Base-by-base conservation (phyloP, 331 rosid species). In the Acacia pycnantha region DNA sequence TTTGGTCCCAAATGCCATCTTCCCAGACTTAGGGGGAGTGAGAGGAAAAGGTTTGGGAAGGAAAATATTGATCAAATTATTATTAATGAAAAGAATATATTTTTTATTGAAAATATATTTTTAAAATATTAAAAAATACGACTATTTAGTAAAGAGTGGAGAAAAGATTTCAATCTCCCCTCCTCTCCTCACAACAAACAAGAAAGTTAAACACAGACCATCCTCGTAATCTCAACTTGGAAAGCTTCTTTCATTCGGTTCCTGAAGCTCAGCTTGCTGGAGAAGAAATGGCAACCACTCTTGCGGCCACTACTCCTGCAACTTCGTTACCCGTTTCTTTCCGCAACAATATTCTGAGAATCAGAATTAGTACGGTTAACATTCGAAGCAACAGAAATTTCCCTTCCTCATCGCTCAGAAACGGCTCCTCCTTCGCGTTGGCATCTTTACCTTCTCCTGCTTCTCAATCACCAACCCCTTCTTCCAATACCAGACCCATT, bases 391-490 rank as follows among this genome's bases (percentile, higher is more conserved):
- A 53, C 70, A 35, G 29, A 13, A 53, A 37, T 62, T 80, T 80
- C 77, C 54, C 81, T 69, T 73, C 76, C 22, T 79, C 75, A 29
- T 81, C 82, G 31, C 50, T 69, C 66, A 71, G 78, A 71, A 84
- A 85, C 31, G 66, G 41, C 33, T 18, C 67, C 50, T 83, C 62
- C 82, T 82, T 56, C 53, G 79, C 85, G 65, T 76, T 82, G 80
- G 82, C 88, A 7, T 88, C 86, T 82, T 85, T 84, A 12, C 76
- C 87, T 64, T 47, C 51, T 62, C 24, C 86, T 70, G 21, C 75
- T 80, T 87, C 90, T 74, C 77, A 84, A 31, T 67, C 90, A 9
- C 62, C 91, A 33, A 70, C 77, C 16, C 81, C 84, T 31, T 80
- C 94, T 21, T 61, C 88, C 16, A 40, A 76, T 41, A 3, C 53